Conservation (phyloP, 2,329 filamentous ascomycete species). For the Colletotrichum echinochloae region DNA sequence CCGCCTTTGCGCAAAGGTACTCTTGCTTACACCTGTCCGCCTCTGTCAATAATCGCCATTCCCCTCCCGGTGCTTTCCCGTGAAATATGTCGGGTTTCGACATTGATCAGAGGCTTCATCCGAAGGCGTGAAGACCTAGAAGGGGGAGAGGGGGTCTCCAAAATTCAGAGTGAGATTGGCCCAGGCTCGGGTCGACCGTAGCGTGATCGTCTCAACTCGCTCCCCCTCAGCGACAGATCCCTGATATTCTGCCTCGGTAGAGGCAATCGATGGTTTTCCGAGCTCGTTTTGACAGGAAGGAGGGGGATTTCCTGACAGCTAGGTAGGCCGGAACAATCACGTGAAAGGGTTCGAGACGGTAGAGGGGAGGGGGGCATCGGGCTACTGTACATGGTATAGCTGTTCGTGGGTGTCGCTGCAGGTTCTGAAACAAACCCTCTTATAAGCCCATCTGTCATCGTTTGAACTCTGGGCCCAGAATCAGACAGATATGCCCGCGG, state of each 20-base stretch:
- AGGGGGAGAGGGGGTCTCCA: not conserved
- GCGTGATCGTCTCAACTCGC: conserved; percentile 37
- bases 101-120: conserved; percentile 7
- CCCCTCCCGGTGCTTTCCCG: not conserved
- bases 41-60: not conserved
- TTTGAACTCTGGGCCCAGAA: conserved; percentile 25
- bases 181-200: conserved; percentile 1
- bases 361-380: not conserved
- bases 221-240: not conserved
- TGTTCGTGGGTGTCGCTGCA: conserved; percentile 32
- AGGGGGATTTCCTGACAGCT: conserved; percentile 5
- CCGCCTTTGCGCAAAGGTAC: not conserved
- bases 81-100: too few species aligned
- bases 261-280: not conserved
- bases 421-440: conserved; percentile 38
- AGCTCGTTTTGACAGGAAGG: not conserved
- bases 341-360: not conserved
- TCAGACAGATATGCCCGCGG: conserved; percentile 22
- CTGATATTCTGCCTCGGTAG: conserved; percentile 13
- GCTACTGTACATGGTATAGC: too few species aligned
- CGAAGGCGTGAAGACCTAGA: not conserved
- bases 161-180: not conserved
- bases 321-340: not conserved
- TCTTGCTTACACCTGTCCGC: not conserved
- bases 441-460: conserved; percentile 31